These are phyloP conservation scores for Miamiensis avidus DNA, from an alignment of 169 alveolate species.

Conservation along the genomic window DNA sequence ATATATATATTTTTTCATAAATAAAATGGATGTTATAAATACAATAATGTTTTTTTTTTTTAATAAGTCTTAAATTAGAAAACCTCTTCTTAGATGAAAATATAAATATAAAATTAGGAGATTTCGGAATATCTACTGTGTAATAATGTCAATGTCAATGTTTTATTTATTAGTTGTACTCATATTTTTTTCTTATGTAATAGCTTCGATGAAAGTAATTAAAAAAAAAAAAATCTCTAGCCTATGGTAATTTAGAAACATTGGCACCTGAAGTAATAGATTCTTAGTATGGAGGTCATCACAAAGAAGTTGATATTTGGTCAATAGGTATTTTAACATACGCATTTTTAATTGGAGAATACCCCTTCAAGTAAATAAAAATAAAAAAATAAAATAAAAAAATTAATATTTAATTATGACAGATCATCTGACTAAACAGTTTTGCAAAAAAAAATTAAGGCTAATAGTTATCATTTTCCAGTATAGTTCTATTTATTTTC, in stretches of 20 bases:
- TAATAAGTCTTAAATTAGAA: constrained; percentile 77
- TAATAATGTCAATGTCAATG: too few relatives aligned
- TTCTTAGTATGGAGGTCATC: constrained; percentile 62
- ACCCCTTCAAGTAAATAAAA: constrained; percentile 42
- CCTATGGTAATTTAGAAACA: constrained; percentile 75
- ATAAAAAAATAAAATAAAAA: constrained; percentile 22
- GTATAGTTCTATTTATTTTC: constrained; percentile 11
- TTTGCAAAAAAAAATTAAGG: constrained; percentile 62
- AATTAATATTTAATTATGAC: too few relatives aligned
- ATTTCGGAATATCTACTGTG: constrained; percentile 81
- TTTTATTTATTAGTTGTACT: too few relatives aligned
- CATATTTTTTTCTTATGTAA: too few relatives aligned
- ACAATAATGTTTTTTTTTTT: too few relatives aligned
- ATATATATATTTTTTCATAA: too few relatives aligned
- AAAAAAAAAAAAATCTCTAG: constrained; percentile 56
- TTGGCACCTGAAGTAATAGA: constrained; percentile 74
- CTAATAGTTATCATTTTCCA: constrained; percentile 60
- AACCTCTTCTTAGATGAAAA: constrained; percentile 75
- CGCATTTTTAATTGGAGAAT: constrained; percentile 56
- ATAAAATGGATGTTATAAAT: neutral
- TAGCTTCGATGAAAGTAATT: too few relatives aligned
- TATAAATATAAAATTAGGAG: constrained; percentile 84
- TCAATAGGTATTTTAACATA: constrained; percentile 58
- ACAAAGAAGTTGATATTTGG: constrained; percentile 71
- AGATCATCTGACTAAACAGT: constrained; percentile 56